Evolutionary conservation across 164 flowering plant genomes (phyloP).

Genomic region (Litsea cubeba): DNA sequence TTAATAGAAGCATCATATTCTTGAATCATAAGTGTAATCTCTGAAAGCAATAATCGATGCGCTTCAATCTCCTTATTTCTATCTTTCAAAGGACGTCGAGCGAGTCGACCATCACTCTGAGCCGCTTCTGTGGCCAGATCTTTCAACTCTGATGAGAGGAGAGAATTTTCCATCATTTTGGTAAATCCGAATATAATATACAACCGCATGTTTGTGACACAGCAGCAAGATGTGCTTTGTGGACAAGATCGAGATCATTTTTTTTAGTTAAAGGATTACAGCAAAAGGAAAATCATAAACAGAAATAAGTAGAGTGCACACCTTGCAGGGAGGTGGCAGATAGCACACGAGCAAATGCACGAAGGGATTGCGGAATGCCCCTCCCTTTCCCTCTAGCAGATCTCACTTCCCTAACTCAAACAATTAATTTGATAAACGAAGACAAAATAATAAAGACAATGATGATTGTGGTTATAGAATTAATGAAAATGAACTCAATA

Average conservation of each 20-base stretch:
- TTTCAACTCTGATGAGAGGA: constrained; percentile 44
- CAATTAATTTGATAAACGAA: neutral
- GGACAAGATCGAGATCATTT: neutral
- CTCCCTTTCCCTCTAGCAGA: constrained; percentile 57
- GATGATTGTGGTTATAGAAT: neutral
- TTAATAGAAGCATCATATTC: constrained; percentile 39
- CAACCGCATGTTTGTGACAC: neutral
- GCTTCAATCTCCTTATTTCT: constrained; percentile 49
- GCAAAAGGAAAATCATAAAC: neutral
- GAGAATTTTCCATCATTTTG: neutral
- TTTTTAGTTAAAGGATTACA: neutral
- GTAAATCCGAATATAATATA: neutral
- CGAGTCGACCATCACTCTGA: constrained; percentile 73
- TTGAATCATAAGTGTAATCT: constrained; percentile 33
- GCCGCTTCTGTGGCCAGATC: constrained; percentile 60
- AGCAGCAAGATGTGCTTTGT: neutral
- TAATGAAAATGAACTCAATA: too few relatives aligned
- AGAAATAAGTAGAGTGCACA: constrained; percentile 13
- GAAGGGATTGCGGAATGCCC: constrained; percentile 87
- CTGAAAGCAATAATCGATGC: constrained; percentile 49
- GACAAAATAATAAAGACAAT: neutral
- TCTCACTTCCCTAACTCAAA: constrained; percentile 57
- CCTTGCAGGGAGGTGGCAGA: constrained; percentile 54
- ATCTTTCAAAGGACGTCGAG: constrained; percentile 55
- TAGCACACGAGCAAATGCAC: constrained; percentile 77